Evolutionary conservation across 2,329 filamentous ascomycete genomes (phyloP).

Genomic region (Fusarium burgessii): DNA sequence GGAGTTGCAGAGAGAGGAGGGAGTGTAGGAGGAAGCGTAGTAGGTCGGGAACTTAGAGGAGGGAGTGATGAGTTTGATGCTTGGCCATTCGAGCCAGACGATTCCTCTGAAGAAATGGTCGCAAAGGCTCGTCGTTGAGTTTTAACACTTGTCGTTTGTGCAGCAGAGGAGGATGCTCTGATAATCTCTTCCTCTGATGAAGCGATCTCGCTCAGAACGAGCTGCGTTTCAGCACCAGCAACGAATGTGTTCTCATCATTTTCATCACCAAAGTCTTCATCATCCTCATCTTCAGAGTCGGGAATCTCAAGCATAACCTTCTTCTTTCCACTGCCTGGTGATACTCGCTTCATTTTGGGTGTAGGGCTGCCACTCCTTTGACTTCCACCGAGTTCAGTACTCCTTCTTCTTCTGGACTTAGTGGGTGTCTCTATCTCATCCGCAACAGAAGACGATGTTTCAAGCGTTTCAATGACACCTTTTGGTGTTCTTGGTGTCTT

Average conservation of each 20-base stretch:
- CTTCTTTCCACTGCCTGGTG: conserved; percentile 34
- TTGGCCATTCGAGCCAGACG: conserved; percentile 20
- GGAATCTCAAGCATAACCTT: conserved; percentile 56
- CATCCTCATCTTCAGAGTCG: conserved; percentile 62
- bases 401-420: conserved; percentile 35
- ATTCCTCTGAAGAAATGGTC: conserved; percentile 27
- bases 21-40: conserved; percentile 28
- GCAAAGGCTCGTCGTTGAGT: conserved; percentile 1
- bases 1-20: conserved; percentile 33
- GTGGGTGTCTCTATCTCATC: conserved; percentile 44
- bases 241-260: conserved; percentile 39
- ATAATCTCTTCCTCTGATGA: conserved; percentile 42
- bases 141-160: not conserved
- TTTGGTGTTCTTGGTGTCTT: conserved; percentile 27
- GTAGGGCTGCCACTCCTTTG: conserved; percentile 33
- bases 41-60: conserved; percentile 29
- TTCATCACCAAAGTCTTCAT: conserved; percentile 44
- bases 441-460: conserved; percentile 40
- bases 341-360: conserved; percentile 38
- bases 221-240: conserved; percentile 52
- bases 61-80: conserved; percentile 21
- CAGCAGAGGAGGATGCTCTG: conserved; percentile 19
- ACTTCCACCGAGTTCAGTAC: conserved; percentile 39
- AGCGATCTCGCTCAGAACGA: conserved; percentile 50
- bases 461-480: conserved; percentile 23